Conservation (phyloP, 768 basidiomycete genomes). For the Russula griseocarnosa region DNA sequence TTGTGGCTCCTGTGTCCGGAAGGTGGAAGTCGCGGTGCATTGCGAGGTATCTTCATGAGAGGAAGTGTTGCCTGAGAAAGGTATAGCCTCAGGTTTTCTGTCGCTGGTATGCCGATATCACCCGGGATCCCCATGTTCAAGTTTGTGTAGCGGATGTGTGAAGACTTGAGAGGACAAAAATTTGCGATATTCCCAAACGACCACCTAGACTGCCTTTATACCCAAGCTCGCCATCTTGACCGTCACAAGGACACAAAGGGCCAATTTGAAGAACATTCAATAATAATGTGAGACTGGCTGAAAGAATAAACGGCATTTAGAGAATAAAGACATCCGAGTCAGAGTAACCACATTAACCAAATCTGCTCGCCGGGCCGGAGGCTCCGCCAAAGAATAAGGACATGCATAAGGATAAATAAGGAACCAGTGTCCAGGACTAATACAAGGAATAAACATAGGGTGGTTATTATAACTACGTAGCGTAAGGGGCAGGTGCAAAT, state of each 20-base stretch:
- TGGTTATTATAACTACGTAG: constrained; percentile 2
- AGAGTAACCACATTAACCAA: neutral
- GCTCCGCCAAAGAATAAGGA: neutral
- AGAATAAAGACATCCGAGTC: constrained; percentile 10
- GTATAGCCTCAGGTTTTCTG: constrained; percentile 25
- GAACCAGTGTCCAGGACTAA: neutral
- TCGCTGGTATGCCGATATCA: constrained; percentile 24
- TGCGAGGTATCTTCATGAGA: constrained; percentile 18
- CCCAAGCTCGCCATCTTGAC: neutral
- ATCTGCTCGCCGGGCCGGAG: neutral
- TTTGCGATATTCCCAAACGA: neutral
- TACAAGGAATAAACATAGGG: constrained; percentile 25
- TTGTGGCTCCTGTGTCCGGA: constrained; percentile 26
- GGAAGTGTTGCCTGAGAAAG: constrained; percentile 25
- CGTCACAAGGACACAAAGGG: neutral
- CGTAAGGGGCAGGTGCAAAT: neutral
- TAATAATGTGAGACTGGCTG: neutral
- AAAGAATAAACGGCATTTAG: constrained; percentile 13
- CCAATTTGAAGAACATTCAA: neutral
- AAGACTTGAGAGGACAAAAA: constrained; percentile 2
- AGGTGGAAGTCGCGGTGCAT: constrained; percentile 23
- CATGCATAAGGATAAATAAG: neutral
- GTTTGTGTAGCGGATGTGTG: neutral
- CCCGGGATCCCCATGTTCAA: constrained; percentile 12
- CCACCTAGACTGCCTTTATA: constrained; percentile 12